Evolutionary conservation across 2,329 filamentous ascomycete species (phyloP), one percentile per base, ranked within the genome.

Genomic region (Coniella lustricola): DNA sequence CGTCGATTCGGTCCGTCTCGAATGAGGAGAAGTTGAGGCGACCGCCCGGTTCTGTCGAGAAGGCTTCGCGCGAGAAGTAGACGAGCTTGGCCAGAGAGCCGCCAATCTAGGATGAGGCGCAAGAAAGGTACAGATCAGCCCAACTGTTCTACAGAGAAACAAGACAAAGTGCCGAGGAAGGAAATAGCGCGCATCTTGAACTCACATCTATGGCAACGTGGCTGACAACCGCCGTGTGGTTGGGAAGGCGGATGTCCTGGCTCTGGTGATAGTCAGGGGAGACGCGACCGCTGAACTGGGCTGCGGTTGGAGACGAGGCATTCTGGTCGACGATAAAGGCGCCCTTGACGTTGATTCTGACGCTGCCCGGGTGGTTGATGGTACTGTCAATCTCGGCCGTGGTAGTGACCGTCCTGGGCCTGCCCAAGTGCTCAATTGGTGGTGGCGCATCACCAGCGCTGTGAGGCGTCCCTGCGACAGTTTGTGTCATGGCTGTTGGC

Each of bases 21-120:
- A 97, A 97, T 61, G 85, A 94, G 61, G 95, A 78, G 63, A 98
- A 98, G 67, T 95, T 95, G 46, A 98, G 75, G 20, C 93, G 83
- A 48, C 93, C 93, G 48, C 93, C 93, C 43, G 86, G 83, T 58
- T 90, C 85, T 22, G 76, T 79, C 12, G 85, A 86, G 62, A 85
- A 79, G 36, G 85, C 79, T 67, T 97, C 93, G 56, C 88, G 86
- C 16, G 90, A 93, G 54, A 97, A 97, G 72, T 96, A 98, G 52
- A 98, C 93, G 39, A 98, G 81, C 71, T 98, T 98, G 56, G 90
- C 90, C 31, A 98, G 75, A 14, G 90, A 95, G 57, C 93, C 93
- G 56, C 93, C 93, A 66, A 98, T 97, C 87, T 95, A 64, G 41
- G 5, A 29, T 10, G 40, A 37, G 45, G 12, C 8, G 18, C 4